Percentiles rank a stretch among this genome's conserved stretches.
These are phyloP conservation scores for Priceomyces carsonii DNA, from an alignment of 805 yeast species.

Conservation along the genomic window DNA sequence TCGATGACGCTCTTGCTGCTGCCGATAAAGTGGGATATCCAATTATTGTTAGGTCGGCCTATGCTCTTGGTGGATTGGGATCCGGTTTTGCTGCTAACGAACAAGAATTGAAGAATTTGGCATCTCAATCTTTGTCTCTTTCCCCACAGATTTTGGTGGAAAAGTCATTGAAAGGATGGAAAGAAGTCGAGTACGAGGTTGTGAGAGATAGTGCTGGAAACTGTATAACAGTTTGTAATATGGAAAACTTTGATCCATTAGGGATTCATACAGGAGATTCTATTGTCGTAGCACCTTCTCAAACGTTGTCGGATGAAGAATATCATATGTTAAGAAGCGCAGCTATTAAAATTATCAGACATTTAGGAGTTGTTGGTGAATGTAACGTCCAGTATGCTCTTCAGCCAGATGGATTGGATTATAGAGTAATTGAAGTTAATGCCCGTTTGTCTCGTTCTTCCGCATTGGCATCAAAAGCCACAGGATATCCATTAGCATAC, in stretches of 20 bases:
- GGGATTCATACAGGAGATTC: conserved; percentile 99
- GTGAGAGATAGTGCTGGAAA: conserved; percentile 95
- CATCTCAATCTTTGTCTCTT: conserved; percentile 84
- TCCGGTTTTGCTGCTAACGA: conserved; percentile 92
- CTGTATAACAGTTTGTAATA: conserved; percentile 98
- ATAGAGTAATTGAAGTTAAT: conserved; percentile 95
- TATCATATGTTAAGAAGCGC: conserved; percentile 97
- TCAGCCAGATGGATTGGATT: conserved; percentile 93
- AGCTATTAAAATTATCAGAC: conserved; percentile 96
- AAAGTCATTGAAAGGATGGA: conserved; percentile 98
- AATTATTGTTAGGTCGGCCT: conserved; percentile 95
- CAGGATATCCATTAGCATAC: conserved; percentile 98
- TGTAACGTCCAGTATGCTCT: conserved; percentile 97
- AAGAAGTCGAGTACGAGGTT: conserved; percentile 97
- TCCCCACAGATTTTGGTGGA: conserved; percentile 96
- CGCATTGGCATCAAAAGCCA: conserved; percentile 97
- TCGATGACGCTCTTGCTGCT: conserved; percentile 91
- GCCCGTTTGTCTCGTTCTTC: conserved; percentile 97
- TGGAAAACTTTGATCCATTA: conserved; percentile 98
- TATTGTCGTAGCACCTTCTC: conserved; percentile 98
- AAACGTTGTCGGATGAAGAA: conserved; percentile 94
- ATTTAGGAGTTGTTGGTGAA: conserved; percentile 98
- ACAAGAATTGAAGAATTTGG: conserved; percentile 79
- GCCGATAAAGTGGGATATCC: conserved; percentile 91
- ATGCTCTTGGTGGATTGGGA: conserved; percentile 95